Base-by-base conservation (phyloP, 2,329 filamentous ascomycete genomes). In the Boeremia exigua region DNA sequence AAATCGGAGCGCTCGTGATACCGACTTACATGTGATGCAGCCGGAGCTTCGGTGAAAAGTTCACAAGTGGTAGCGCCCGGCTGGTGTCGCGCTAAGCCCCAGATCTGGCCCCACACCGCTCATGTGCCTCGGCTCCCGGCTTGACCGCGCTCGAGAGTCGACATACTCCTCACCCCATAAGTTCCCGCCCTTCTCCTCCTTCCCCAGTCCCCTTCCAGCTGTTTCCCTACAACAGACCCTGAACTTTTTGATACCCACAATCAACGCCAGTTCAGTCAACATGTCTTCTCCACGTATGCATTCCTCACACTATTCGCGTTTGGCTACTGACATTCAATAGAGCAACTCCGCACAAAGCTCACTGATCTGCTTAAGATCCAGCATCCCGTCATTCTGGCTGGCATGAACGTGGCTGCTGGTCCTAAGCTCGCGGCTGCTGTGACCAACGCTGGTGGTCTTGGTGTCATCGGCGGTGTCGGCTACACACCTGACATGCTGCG, bases 361-460 rank as follows among this genome's bases (percentile, higher is more conserved):
- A 99, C 95, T 68, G 94, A 98, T 85, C 90, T 98, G 63, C 90
- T 99, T 80, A 91, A 92, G 84, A 98, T 99, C 86, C 91, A 96
- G 78, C 95, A 99, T 81, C 95, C 95, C 56, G 83, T 99, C 75
- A 82, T 99, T 72, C 88, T 99, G 60, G 95, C 95, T 69, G 95
- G 95, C 77, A 99, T 99, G 95, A 98, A 99, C 84, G 95, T 98
- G 62, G 95, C 95, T 54, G 95, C 95, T 57, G 95, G 95, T 46
- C 95, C 95, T 52, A 96, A 92, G 84, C 88, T 99, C 72, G 95
- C 95, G 48, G 95, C 95, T 30, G 95, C 95, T 37, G 95, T 99
- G 69, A 96, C 94, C 67, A 97, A 99, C 79, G 95, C 95, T 48
- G 95, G 95, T 66, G 95, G 95, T 72, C 84, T 99, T 59, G 95